Base-by-base conservation (phyloP, 345 rosid genomes). In the Cochlearia excelsa region DNA sequence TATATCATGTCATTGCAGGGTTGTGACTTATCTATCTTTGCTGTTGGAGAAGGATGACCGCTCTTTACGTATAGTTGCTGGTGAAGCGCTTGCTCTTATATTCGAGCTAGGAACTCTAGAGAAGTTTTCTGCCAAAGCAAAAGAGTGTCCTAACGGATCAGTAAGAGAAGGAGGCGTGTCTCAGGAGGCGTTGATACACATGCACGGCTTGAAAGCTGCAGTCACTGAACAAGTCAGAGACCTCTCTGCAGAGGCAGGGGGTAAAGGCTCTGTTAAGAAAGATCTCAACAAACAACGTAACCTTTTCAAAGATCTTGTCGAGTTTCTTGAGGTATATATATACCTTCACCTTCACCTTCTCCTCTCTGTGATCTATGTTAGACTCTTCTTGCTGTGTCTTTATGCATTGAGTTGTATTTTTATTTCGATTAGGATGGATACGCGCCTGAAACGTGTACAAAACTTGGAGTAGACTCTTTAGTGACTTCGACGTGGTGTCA, bases 241-340 rank as follows among this genome's bases (percentile, higher is more conserved):
- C 70, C 97, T 89, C 37, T 77, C 99, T 63, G 72, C 65, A 30
- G 99, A 89, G 79, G 99, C 99, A 6, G 94, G 84, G 40, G 99
- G 97, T 58, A 93, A 85, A 74, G 97, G 99, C 59, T 83, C 96
- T 27, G 78, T 82, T 30, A 93, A 93, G 86, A 89, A 89, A 75
- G 92, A 85, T 72, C 97, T 93, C 45, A 85, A 71, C 73, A 84
- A 65, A 67, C 99, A 93, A 75, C 73, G 99, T 9, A 87, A 82
- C 74, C 64, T 85, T 53, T 93, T 93, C 66, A 87, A 75, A 81
- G 96, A 89, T 71, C 71, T 93, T 26, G 57, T 84, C 61, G 96
- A 87, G 57, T 84, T 74, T 69, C 80, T 93, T 38, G 95, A 87
- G 95, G 75, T 64, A 71, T 16, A 16, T 16, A 16, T 16, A 16